Evolutionary conservation across 148 eudicot species (phyloP), one percentile per base, ranked within the genome.

Genomic region (Polygonum aviculare): DNA sequence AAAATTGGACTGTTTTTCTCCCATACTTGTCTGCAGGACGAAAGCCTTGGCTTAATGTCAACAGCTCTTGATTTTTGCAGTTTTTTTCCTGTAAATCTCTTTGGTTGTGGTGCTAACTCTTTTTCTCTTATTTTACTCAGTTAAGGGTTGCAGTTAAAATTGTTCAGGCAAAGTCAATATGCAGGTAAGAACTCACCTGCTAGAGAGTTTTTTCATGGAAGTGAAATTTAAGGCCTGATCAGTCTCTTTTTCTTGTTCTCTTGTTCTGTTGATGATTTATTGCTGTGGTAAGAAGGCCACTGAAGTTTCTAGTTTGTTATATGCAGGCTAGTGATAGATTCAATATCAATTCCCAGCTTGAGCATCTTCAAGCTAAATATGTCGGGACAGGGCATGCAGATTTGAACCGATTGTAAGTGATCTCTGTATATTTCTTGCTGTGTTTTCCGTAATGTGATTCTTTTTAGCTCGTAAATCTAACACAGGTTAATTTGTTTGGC

Each of bases 341-440:
- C 76, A 93, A 93, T 71, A 93, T 93, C 85, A 93, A 94, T 81
- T 94, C 98, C 18, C 98, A 94, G 82, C 97, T 94, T 82, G 98
- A 94, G 86, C 98, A 94, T 85, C 87, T 94, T 75, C 98, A 94
- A 83, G 94, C 98, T 35, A 94, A 94, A 84, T 91, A 94, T 83
- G 98, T 94, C 22, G 98, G 98, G 55, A 94, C 98, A 3, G 98
- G 97, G 5, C 98, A 94, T 81, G 97, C 98, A 0, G 98, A 94
- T 74, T 76, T 91, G 90, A 91, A 84, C 76, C 85, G 97, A 94
- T 94, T 91, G 98, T 93, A 83, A 81, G 87, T 73, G 36, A 18
- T 39, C 39, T 49, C 7, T 76, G 70, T 44, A 65, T 41, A 74
- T 41, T 50, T 5, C 22, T 39, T 35, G 22, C 5, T 26, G 2